A percentile compares a stretch with the other conserved stretches of the same genome.
Conservation (phyloP, 106 monocot genomes). For the Vanilla planifolia region DNA sequence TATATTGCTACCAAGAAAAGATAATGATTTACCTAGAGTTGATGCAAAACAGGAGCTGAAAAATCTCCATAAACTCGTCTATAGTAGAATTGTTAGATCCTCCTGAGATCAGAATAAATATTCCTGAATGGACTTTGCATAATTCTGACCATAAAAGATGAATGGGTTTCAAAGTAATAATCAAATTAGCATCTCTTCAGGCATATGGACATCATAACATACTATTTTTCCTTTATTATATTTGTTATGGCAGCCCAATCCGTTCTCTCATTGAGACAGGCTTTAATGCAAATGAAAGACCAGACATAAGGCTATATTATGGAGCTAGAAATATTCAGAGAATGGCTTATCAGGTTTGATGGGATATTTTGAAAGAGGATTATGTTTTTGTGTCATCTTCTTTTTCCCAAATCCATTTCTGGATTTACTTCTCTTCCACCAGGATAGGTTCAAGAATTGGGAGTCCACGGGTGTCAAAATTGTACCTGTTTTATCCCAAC, state of each 20-base stretch:
- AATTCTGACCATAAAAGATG: too few relatives aligned
- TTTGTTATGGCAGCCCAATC: conserved; percentile 60
- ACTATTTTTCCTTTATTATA: conserved; percentile 1
- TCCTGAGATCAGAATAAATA: too few relatives aligned
- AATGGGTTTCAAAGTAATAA: too few relatives aligned
- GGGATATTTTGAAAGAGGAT: neutral
- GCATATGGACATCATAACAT: neutral
- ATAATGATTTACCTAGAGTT: too few relatives aligned
- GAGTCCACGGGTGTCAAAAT: conserved; percentile 69
- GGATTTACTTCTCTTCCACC: conserved; percentile 4
- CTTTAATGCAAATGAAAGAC: conserved; percentile 53
- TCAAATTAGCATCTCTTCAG: neutral
- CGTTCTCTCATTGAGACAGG: conserved; percentile 86
- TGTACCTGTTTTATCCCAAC: conserved; percentile 83
- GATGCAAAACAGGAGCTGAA: too few relatives aligned
- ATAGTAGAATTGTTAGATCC: too few relatives aligned
- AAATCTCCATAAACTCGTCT: too few relatives aligned
- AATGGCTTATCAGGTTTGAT: conserved; percentile 89
- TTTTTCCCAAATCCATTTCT: neutral
- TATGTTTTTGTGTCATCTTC: neutral
- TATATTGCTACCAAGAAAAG: too few relatives aligned
- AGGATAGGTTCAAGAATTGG: conserved; percentile 89
- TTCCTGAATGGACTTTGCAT: too few relatives aligned
- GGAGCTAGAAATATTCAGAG: conserved; percentile 84
- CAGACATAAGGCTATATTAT: conserved; percentile 80